phyloP scores from a whole-genome alignment of 2,329 filamentous ascomycete genomes.

The Stagonosporopsis vannaccii region DNA sequence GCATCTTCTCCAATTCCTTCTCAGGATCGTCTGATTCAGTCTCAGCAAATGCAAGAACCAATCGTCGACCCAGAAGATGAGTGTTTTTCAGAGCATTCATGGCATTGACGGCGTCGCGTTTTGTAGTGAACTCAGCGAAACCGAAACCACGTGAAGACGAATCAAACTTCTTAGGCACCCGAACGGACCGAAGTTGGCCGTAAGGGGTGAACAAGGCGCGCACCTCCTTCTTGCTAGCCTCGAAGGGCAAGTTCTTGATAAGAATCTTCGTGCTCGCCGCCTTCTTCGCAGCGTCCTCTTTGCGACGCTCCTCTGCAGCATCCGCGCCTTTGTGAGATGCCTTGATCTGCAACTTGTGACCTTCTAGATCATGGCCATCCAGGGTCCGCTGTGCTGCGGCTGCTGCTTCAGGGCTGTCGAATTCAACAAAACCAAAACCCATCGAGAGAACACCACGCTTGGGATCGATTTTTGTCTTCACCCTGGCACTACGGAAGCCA shows the following conservation, averaged over 20 bases:
- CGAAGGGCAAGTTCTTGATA: conserved; percentile 98
- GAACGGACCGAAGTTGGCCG: conserved; percentile 89
- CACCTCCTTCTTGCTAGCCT: conserved; percentile 88
- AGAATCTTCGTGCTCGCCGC: conserved; percentile 87
- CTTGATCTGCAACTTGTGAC: conserved; percentile 83
- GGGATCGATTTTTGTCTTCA: conserved; percentile 93
- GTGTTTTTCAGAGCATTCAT: conserved; percentile 91
- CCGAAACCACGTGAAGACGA: conserved; percentile 88
- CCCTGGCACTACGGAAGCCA: conserved; percentile 86
- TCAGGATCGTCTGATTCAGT: conserved; percentile 90
- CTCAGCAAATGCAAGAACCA: conserved; percentile 91
- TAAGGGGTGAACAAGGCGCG: conserved; percentile 85
- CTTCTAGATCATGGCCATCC: conserved; percentile 87
- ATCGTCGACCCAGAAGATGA: conserved; percentile 85
- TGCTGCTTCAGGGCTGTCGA: conserved; percentile 78
- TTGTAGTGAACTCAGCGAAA: conserved; percentile 93
- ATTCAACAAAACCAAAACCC: conserved; percentile 94
- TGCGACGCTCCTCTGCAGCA: conserved; percentile 83
- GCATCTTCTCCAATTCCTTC: conserved; percentile 95
- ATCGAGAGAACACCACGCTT: conserved; percentile 93
- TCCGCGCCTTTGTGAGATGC: conserved; percentile 87
- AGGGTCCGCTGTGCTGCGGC: conserved; percentile 82
- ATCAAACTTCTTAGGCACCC: conserved; percentile 95
- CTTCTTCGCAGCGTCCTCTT: conserved; percentile 85
- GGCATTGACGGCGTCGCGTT: conserved; percentile 88